phyloP scores from a whole-genome alignment of 2,329 filamentous ascomycete species.

The Aspergillus terreus region DNA sequence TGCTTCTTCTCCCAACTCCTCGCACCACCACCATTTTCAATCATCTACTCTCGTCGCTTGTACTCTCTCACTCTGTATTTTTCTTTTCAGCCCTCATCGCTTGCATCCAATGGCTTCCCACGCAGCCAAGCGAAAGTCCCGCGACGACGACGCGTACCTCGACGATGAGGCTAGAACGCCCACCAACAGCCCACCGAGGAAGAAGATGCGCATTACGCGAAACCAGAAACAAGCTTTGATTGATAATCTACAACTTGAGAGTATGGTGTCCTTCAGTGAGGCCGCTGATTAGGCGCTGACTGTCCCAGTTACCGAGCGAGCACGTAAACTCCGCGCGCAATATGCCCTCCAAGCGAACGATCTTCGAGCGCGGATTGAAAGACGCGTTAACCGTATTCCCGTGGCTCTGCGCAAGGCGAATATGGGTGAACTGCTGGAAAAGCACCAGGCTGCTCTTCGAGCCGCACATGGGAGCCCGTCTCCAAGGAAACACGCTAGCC shows the following conservation, averaged over 20 bases:
- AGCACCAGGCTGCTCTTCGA: constrained; percentile 34
- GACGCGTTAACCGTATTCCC: constrained; percentile 90
- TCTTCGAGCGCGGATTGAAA: constrained; percentile 79
- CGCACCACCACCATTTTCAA: neutral
- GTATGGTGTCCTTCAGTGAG: constrained; percentile 48
- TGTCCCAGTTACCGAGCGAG: constrained; percentile 77
- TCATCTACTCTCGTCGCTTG: neutral
- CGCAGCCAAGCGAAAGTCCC: constrained; percentile 39
- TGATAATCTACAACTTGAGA: constrained; percentile 84
- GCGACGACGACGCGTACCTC: constrained; percentile 39
- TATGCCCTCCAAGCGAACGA: constrained; percentile 85
- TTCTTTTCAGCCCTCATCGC: neutral
- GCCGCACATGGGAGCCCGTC: constrained; percentile 25
- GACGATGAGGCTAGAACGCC: constrained; percentile 46
- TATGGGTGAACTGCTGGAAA: constrained; percentile 73
- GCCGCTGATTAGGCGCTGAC: constrained; percentile 11
- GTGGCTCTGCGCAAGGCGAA: constrained; percentile 71
- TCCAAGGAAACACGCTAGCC: constrained; percentile 29
- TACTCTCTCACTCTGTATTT: neutral
- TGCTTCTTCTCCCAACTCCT: constrained; percentile 5
- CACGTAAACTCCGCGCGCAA: constrained; percentile 80
- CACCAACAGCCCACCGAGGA: constrained; percentile 59
- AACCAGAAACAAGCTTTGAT: constrained; percentile 82
- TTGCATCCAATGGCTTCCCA: constrained; percentile 33
- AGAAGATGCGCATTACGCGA: constrained; percentile 59